Conservation (phyloP, 805 yeast species). For the Pichia nanzhaoensis region DNA sequence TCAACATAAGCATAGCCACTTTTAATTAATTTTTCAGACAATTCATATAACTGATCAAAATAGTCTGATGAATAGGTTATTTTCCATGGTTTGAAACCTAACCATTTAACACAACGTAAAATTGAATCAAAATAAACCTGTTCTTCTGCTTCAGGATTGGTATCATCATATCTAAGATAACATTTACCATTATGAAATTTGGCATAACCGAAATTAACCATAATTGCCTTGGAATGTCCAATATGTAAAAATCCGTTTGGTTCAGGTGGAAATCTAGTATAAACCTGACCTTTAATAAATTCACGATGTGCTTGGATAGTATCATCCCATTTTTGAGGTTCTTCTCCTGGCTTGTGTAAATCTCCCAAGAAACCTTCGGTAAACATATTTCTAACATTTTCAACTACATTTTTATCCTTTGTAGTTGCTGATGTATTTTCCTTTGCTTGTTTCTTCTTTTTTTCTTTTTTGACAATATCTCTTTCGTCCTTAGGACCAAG, state of each 20-base stretch:
- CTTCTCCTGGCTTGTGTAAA: conserved; percentile 91
- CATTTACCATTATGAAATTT: conserved; percentile 80
- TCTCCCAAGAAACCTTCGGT: conserved; percentile 94
- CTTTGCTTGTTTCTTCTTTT: conserved; percentile 41
- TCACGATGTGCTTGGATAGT: conserved; percentile 73
- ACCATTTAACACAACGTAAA: conserved; percentile 80
- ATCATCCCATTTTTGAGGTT: conserved; percentile 85
- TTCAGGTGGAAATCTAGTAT: conserved; percentile 97
- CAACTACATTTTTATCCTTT: conserved; percentile 11
- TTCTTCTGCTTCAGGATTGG: conserved; percentile 98
- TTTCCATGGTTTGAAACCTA: conserved; percentile 91
- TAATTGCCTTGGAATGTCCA: conserved; percentile 96
- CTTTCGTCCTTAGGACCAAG: conserved; percentile 97
- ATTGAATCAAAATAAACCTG: conserved; percentile 84
- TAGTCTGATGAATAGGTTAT: conserved; percentile 95
- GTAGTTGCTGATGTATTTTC: not conserved
- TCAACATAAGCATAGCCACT: conserved; percentile 82
- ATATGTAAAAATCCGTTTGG: conserved; percentile 97
- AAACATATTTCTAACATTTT: conserved; percentile 66
- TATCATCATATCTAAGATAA: conserved; percentile 91
- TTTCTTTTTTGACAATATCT: conserved; percentile 74
- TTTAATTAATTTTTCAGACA: conserved; percentile 77
- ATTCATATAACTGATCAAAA: conserved; percentile 78
- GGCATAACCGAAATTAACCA: conserved; percentile 97
- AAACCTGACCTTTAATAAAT: conserved; percentile 74